Conservation (phyloP, 2,329 filamentous ascomycete species). For the Aureobasidium pullulans region DNA sequence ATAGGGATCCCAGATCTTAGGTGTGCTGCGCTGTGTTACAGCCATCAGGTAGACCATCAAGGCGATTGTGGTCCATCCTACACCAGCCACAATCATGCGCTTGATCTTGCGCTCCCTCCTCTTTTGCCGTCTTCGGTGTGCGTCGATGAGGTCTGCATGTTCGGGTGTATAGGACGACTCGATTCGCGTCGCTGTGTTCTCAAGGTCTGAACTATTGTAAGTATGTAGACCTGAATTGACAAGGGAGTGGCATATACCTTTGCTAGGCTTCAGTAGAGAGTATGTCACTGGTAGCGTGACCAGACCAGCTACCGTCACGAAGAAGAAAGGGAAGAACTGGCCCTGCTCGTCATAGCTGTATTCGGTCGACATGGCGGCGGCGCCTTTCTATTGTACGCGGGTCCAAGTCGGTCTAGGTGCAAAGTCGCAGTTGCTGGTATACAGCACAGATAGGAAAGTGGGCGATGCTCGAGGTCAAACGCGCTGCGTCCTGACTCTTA, state of each 20-base stretch:
- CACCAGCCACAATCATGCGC: constrained; percentile 65
- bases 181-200: constrained; percentile 76
- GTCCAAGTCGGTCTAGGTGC: not conserved
- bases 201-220: constrained; percentile 48
- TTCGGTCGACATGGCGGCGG: constrained; percentile 71
- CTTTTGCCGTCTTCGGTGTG: constrained; percentile 77
- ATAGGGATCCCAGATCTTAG: constrained; percentile 94
- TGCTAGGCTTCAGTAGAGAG: constrained; percentile 72
- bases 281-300: constrained; percentile 73
- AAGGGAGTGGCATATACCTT: constrained; percentile 36
- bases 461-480: not conserved
- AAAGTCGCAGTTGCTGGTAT: not conserved
- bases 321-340: constrained; percentile 98
- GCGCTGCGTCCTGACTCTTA: constrained; percentile 1
- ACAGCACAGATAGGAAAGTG: not conserved
- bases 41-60: constrained; percentile 89
- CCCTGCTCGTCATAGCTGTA: constrained; percentile 98
- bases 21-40: constrained; percentile 61
- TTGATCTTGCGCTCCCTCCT: constrained; percentile 85
- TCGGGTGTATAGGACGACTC: constrained; percentile 72
- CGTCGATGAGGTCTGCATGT: constrained; percentile 75
- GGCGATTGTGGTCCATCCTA: constrained; percentile 76
- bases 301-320: constrained; percentile 80
- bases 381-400: constrained; percentile 1
- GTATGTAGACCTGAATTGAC: not conserved